These are phyloP conservation scores for Psophocarpus tetragonolobus DNA, from an alignment of 306 rosid genomes.

Conservation along the genomic window DNA sequence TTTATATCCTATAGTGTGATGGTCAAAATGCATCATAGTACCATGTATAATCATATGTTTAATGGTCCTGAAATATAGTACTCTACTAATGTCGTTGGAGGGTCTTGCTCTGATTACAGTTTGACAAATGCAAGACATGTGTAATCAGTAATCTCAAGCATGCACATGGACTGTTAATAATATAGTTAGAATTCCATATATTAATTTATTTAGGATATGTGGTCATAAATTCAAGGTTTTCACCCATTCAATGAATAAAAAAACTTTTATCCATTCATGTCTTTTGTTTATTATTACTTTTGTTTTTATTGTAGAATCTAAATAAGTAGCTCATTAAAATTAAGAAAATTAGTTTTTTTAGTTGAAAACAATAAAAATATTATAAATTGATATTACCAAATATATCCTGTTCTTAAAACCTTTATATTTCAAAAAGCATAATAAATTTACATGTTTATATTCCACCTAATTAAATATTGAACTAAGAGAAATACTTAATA, in stretches of 20 bases:
- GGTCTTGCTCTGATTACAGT: slow-evolving; percentile 31
- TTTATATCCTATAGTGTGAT: background rate
- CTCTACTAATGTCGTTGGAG: slow-evolving; percentile 1
- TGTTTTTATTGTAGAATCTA: too few relatives aligned
- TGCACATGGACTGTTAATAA: slow-evolving; percentile 5
- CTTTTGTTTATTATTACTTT: background rate
- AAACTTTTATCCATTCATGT: background rate
- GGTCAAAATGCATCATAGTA: slow-evolving; percentile 29
- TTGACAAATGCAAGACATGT: slow-evolving; percentile 10
- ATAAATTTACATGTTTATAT: too few relatives aligned
- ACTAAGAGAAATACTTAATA: too few relatives aligned
- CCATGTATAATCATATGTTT: slow-evolving; percentile 22
- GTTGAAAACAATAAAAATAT: too few relatives aligned
- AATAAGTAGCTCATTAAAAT: too few relatives aligned
- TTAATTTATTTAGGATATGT: background rate
- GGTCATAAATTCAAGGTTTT: background rate
- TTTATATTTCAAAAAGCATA: too few relatives aligned
- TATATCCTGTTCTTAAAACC: too few relatives aligned
- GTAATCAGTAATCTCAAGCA: slow-evolving; percentile 28
- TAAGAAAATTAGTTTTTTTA: too few relatives aligned
- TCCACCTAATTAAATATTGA: too few relatives aligned
- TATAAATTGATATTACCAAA: too few relatives aligned
- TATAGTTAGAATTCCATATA: background rate
- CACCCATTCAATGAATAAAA: background rate
- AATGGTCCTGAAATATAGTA: slow-evolving; percentile 7